Evolutionary conservation across 768 basidiomycete genomes (phyloP), one percentile per base, ranked within the genome.

Genomic region (Agaricus subrufescens): DNA sequence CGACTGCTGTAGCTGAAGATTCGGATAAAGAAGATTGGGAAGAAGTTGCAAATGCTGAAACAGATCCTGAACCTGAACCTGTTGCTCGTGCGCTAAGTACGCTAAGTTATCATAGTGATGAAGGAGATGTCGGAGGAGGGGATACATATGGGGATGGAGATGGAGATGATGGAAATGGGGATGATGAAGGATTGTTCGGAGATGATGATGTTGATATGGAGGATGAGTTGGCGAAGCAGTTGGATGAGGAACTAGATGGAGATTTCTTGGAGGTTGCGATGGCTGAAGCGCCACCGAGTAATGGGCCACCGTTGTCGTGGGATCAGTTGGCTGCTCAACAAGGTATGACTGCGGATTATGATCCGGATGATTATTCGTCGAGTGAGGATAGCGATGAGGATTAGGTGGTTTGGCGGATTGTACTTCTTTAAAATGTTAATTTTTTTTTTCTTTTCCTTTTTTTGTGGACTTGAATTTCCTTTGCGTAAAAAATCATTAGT

Each of bases 21-120:
- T 62, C 61, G 7, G 61, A 62, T 29, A 58, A 58, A 15, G 60
- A 56, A 26, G 56, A 57, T 1, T 62, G 61, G 61, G 58, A 60
- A 19, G 58, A 62, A 48, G 56, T 62, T 7, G 25, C 54, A 4
- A 49, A 50, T n/a, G 52, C 45, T 29, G 43, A 53, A 23, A 25
- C 54, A 4, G 45, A 50, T n/a, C 48, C 38, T 27, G 43, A 53
- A 23, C 47, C 30, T 14, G 40, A 53, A 23, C 55, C 40, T 25
- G 27, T 45, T 25, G 34, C 48, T 34, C 55, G 48, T 25, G 55
- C 47, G 12, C 27, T 50, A 14, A 56, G 55, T 25, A 19, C 19
- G 19, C 19, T 19, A 14, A 56, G 55, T 25, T 56, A 50, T 44
- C 55, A 56, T 30, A 56, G 55, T 34, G 55, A 56, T 34, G 38